Conservation (phyloP, 2,329 filamentous ascomycete genomes). For the Colletotrichum echinochloae region DNA sequence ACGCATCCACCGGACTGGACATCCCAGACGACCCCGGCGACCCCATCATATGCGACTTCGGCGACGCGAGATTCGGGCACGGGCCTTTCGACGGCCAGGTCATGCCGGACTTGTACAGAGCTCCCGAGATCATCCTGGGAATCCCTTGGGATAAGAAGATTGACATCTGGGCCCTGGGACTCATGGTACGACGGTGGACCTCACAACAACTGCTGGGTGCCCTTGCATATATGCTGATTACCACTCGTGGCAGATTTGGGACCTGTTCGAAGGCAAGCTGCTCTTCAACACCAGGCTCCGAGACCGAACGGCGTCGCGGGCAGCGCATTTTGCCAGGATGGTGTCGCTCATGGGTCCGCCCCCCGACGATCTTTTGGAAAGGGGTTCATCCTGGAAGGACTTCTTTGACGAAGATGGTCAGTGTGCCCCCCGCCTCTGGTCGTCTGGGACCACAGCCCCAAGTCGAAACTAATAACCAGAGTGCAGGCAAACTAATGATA, state of each 20-base stretch:
- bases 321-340: conserved; percentile 50
- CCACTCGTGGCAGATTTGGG: conserved; percentile 45
- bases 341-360: conserved; percentile 54
- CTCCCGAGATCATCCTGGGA: conserved; percentile 50
- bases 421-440: neutral
- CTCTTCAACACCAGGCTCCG: conserved; percentile 45
- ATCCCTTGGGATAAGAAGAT: conserved; percentile 51
- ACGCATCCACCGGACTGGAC: conserved; percentile 46
- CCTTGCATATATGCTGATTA: neutral
- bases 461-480: conserved; percentile 3
- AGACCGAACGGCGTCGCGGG: conserved; percentile 43
- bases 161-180: conserved; percentile 48
- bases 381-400: conserved; percentile 44
- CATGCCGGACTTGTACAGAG: conserved; percentile 50
- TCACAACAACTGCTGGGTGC: rapidly evolving
- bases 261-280: conserved; percentile 47
- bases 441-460: neutral
- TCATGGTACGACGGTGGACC: conserved; percentile 3
- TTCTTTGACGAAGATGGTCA: conserved; percentile 45
- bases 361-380: conserved; percentile 48
- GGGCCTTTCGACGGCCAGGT: conserved; percentile 44
- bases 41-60: conserved; percentile 48
- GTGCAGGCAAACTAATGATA: conserved; percentile 10
- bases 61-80: conserved; percentile 46
- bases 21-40: conserved; percentile 42